Evolutionary conservation across 106 monocot genomes (phyloP).

Genomic region (Gastrodia elata): DNA sequence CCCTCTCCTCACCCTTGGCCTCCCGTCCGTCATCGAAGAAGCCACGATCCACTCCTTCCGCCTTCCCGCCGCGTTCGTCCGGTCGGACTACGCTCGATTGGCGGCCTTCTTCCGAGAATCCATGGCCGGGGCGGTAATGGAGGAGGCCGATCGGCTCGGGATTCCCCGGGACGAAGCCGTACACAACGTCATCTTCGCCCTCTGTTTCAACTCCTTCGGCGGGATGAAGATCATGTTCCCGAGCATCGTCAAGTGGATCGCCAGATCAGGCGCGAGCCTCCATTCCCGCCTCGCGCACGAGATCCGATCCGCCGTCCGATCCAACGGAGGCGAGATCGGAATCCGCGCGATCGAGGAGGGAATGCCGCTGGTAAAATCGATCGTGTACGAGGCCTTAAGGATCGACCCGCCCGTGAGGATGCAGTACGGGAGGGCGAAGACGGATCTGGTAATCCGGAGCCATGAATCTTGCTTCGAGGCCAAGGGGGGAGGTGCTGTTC

Average conservation of each 20-base stretch:
- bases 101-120: conserved; percentile 55
- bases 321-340: conserved; percentile 35
- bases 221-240: conserved; percentile 85
- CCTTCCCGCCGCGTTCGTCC: conserved; percentile 48
- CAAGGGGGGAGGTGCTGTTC: conserved; percentile 70
- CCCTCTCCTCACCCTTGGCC: conserved; percentile 60
- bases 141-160: conserved; percentile 67
- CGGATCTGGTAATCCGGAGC: conserved; percentile 65
- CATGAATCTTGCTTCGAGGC: conserved; percentile 74
- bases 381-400: conserved; percentile 76
- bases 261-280: conserved; percentile 35
- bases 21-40: conserved; percentile 58
- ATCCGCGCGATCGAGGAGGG: conserved; percentile 39
- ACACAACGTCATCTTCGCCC: conserved; percentile 76
- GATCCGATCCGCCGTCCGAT: conserved; percentile 47
- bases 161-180: conserved; percentile 67
- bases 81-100: conserved; percentile 48
- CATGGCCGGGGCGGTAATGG: conserved; percentile 29
- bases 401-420: conserved; percentile 88
- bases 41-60: conserved; percentile 44
- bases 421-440: conserved; percentile 74
- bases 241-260: conserved; percentile 53
- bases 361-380: conserved; percentile 77
- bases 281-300: conserved; percentile 66
- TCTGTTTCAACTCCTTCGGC: conserved; percentile 86